A percentile compares a stretch with the other conserved stretches of the same genome.
Conservation (phyloP, 139 green algal species). For the Coelastrella sp. region DNA sequence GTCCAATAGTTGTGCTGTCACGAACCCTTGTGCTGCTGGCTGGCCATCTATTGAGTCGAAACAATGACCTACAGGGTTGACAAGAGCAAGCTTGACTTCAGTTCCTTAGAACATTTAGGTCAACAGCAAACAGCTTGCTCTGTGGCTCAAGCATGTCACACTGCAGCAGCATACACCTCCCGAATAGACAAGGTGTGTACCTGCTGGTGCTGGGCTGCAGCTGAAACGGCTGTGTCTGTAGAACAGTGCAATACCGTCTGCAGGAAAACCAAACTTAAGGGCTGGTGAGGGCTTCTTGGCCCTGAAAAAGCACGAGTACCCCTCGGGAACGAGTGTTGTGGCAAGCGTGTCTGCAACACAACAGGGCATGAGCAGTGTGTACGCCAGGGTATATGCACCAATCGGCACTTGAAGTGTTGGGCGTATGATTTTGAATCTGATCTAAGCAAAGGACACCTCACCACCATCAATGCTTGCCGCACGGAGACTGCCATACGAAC, state of each 20-base stretch:
- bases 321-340: constrained; percentile 30
- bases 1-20: constrained; percentile 56
- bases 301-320: constrained; percentile 57
- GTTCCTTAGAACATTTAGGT: no score
- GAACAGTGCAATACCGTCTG: constrained; percentile 71
- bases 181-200: background rate
- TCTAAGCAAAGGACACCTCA: no score
- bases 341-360: constrained; percentile 50
- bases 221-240: constrained; percentile 58
- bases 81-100: background rate
- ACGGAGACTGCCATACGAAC: no score
- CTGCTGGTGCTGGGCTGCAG: constrained; percentile 6
- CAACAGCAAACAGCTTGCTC: no score
- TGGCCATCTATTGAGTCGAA: constrained; percentile 20
- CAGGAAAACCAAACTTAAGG: constrained; percentile 52
- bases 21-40: constrained; percentile 57
- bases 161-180: no score
- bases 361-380: background rate
- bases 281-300: constrained; percentile 65
- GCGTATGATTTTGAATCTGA: no score
- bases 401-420: no score
- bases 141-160: no score
- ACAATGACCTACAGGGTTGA: constrained; percentile 50
- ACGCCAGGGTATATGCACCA: no score
- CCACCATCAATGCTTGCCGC: no score